Conservation (phyloP, 352 stramenopile genomes). For the Phytopythium litorale region DNA sequence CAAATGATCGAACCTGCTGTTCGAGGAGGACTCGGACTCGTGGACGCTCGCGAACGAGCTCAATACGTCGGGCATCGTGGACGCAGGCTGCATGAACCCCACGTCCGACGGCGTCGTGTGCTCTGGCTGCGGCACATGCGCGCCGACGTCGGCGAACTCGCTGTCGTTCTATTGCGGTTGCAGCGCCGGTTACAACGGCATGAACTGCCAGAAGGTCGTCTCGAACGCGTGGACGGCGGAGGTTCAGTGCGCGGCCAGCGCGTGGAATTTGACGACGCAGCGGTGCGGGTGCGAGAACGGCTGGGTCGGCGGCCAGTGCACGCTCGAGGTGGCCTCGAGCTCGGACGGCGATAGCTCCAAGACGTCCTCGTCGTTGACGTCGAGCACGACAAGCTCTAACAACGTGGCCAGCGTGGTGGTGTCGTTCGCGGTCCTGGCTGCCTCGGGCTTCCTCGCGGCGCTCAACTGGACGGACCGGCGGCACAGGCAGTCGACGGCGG, state of each 20-base stretch:
- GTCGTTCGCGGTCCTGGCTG: slow-evolving; percentile 27
- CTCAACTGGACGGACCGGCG: slow-evolving; percentile 33
- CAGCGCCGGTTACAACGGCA: slow-evolving; percentile 76
- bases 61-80: slow-evolving; percentile 58
- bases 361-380: slow-evolving; percentile 9
- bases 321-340: slow-evolving; percentile 38
- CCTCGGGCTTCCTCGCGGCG: slow-evolving; percentile 24
- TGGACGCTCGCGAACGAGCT: slow-evolving; percentile 43
- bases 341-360: slow-evolving; percentile 9
- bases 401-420: slow-evolving; percentile 22
- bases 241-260: slow-evolving; percentile 60
- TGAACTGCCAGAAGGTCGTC: slow-evolving; percentile 69
- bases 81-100: slow-evolving; percentile 56
- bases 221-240: slow-evolving; percentile 68
- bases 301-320: slow-evolving; percentile 56
- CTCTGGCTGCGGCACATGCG: slow-evolving; percentile 68
- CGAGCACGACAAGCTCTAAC: slow-evolving; percentile 15
- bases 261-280: slow-evolving; percentile 55
- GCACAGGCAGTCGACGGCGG: background rate
- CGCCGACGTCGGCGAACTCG: slow-evolving; percentile 26
- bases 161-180: slow-evolving; percentile 65
- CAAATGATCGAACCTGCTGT: slow-evolving; percentile 54
- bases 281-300: slow-evolving; percentile 64
- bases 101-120: slow-evolving; percentile 65
- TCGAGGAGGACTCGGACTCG: slow-evolving; percentile 43